Base-by-base conservation (phyloP, 352 stramenopile species). In the Blastocystis sp. region DNA sequence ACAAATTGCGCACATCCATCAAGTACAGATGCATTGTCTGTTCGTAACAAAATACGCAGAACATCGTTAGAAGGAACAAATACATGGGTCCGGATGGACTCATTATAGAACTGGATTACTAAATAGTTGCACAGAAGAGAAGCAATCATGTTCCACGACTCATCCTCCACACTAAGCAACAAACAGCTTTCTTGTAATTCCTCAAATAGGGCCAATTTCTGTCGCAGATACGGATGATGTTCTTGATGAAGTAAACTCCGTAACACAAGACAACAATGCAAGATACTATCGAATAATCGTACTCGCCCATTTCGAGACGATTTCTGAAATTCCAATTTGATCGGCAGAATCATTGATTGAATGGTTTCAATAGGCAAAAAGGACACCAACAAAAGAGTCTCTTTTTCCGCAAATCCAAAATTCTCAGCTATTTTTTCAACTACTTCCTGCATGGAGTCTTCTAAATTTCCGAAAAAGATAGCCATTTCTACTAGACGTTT, bases 301-400 rank as follows among this genome's bases (percentile, higher is more conserved):
- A 54, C 23, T 54, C 56, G 34, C 64, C 2, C n/a, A 43, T 18
- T 45, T n/a, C 41, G 70, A 13, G 70, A 41, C 2, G 70, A 61
- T 66, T 45, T 62, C n/a, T 56, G 70, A 26, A 80, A 80, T 29
- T 80, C 47, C 55, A 66, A 64, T 29, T 80, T 61, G 13, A 80
- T 8, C 23, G 7, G 55, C 18, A 45, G 47, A 7, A 47, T 9
- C 4, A 54, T 11, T 26, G 47, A 26, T 0, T 37, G 70, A 15
- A 80, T 0, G 0, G 26, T 41, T 9, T 26, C 55, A n/a, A 62
- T 29, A 15, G 70, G 70, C 3, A 80, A 50, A 20, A 80, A 56
- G 3, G 43, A 26, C 8, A 62, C 20, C 15, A 80, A 43, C 2
- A 39, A 66, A 26, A 80, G 23, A 43, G 54, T 50, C 23, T 80